Base-by-base conservation (phyloP, 2,329 filamentous ascomycete genomes). In the Colletotrichum lentis region DNA sequence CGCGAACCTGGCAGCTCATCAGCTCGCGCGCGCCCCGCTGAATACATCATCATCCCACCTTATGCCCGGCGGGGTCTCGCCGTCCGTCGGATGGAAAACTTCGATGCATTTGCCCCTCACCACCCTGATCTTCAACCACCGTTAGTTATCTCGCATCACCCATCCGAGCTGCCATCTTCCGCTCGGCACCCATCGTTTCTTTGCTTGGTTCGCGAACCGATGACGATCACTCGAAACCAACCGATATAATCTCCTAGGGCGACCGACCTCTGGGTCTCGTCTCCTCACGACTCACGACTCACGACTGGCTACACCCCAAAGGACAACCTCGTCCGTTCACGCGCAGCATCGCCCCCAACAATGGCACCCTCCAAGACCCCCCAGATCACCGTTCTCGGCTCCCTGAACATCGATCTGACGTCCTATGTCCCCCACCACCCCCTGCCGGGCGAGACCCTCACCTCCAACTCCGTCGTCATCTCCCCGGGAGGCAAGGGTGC, bases 401-500 rank as follows among this genome's bases (percentile, higher is more conserved):
- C 95, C 41, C 89, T 99, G 69, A 98, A 98, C 81, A 92, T 93
- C 77, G 95, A 99, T 82, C 90, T 98, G 71, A 92, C 97, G 71
- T 94, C 93, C 47, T 90, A 93, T 74, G 96, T 96, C 41, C 84
- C 92, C 5, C 92, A 95, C 71, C 88, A 97, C 71, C 95, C 96
- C 1, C 82, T 85, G 1, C 90, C 91, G 0, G 96, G 95, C 72
- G 95, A 99, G 81, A 98, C 95, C 3, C 85, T 98, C 59, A 94
- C 92, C 2, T 87, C 93, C 55, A 89, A 83, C 71, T 89, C 88
- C 22, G 97, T 97, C 81, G 86, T 86, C 75, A 93, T 90, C 43
- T 94, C 91, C 50, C 90, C 91, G 37, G 96, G 95, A 74, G 95
- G 96, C 65, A 99, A 99, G 81, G 95, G 95, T 71, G 94, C 94